Evolutionary conservation across 352 stramenopile species (phyloP).

Genomic region (Phytophthora megakarya): DNA sequence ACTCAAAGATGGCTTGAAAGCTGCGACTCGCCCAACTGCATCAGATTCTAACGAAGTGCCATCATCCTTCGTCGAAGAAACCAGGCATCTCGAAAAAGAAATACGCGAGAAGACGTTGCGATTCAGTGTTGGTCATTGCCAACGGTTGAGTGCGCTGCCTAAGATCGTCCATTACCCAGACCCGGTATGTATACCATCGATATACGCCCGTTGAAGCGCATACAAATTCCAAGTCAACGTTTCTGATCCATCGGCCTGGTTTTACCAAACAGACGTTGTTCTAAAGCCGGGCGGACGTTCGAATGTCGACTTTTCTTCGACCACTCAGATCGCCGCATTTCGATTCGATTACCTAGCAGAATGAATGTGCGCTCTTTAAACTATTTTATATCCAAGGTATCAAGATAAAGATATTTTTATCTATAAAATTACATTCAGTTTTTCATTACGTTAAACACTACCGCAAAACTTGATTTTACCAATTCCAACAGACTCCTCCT

Average conservation of each 20-base stretch:
- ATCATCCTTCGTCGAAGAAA: too few relatives aligned
- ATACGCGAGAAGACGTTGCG: neutral
- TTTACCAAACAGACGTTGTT: slow-evolving; percentile 8
- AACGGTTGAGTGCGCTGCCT: neutral
- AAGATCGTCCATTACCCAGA: neutral
- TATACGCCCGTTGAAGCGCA: slow-evolving; percentile 9
- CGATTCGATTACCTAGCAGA: slow-evolving; percentile 20
- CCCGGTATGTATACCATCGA: neutral
- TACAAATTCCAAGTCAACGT: slow-evolving; percentile 13
- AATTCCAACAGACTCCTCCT: neutral
- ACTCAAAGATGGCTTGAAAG: slow-evolving; percentile 10
- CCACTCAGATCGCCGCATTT: slow-evolving; percentile 21
- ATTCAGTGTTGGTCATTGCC: neutral
- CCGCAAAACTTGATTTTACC: too few relatives aligned
- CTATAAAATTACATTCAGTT: too few relatives aligned
- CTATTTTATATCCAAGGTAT: neutral
- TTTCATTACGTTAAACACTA: too few relatives aligned
- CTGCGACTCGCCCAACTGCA: slow-evolving; percentile 7
- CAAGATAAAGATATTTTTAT: neutral
- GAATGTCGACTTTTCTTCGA: slow-evolving; percentile 18
- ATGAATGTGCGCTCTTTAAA: neutral
- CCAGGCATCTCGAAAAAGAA: slow-evolving; percentile 14
- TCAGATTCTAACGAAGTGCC: neutral
- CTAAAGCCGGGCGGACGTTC: slow-evolving; percentile 12
- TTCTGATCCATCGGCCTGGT: slow-evolving; percentile 26